Evolutionary conservation across 1,139 yeast genomes (phyloP), one percentile per base, ranked within the genome.

Genomic region (Taphrina confusa): DNA sequence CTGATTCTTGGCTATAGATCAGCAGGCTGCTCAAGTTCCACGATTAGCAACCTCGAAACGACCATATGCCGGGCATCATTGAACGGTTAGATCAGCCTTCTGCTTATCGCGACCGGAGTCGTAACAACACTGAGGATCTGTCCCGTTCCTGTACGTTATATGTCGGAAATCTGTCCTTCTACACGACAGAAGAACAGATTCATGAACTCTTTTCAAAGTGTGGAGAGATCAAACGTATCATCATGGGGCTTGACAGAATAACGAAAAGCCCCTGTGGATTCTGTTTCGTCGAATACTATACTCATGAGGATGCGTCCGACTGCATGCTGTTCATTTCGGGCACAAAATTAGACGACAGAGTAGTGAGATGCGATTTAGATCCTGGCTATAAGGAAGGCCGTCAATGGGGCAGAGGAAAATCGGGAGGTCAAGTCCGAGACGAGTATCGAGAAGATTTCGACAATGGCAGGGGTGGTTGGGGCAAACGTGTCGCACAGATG

Each of bases 321-420:
- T 87, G 96, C 4, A 82, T 91, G 69, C 85, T 89, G 69, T 91
- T 83, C 70, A 76, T 92, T 62, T 84, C 87, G 65, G 84, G 84
- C 54, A 89, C 96, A 0, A 84, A 83, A 68, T 78, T 91, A 52
- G 96, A 91, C 70, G 94, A 91, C 57, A 83, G 88, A 64, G 77
- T 78, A 28, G 79, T 91, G 66, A 84, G 87, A 50, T 86, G 91
- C 52, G 98, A 91, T 72, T 76, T 92, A 67, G 98, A 91, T 70
- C 96, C 97, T 0, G 98, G 98, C 0, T 91, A 91, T 71, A 81
- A 80, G 65, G 97, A 91, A 68, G 97, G 97, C 0, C 78, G 98
- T 67, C 97, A 92, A 70, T 91, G 83, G 70, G 97, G 97, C 14
- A 80, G 98, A 67, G 97, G 97, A 49, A 79, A 80, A 27, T 83